Base-by-base conservation (phyloP, 2,329 filamentous ascomycete genomes). In the Stemphylium vesicarium region DNA sequence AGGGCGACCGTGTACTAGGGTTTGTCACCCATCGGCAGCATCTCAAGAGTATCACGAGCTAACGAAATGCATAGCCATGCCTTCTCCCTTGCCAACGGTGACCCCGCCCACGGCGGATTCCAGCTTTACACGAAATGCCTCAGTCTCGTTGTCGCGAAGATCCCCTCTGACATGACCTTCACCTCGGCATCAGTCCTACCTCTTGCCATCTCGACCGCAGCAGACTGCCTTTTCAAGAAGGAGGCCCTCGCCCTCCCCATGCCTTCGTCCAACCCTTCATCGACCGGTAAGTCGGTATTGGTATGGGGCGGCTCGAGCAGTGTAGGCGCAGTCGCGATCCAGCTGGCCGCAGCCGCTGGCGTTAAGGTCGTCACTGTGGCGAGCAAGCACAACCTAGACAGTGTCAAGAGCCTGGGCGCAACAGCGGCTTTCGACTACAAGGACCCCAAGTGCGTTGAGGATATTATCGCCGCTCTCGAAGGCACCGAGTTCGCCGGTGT, bases 241-340 rank as follows among this genome's bases (percentile, higher is more conserved):
- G 66, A 72, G 35, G 66, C 73, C 35, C 72, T 81, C 9, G 74
- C 68, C 8, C 71, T 81, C 4, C 71, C 76, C 0, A 63, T 72
- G 32, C 78, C 79, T 0, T 68, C 65, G 22, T 59, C 73, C 11
- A 65, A 63, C 40, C 56, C 71, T 7, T 63, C 71, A 20, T 68
- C 70, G 38, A 59, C 52, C 2, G 59, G 57, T 26, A 79, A 79
- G 64, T 74, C 73, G 4, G 65, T 80, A 11, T 60, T 84, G 4
- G 66, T 84, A 12, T 85, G 81, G 79, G 82, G 82, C n/a, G 84
- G 82, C 0, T 77, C 79, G 2, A 66, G 64, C 56, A 70, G 66
- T 31, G 67, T 81, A 12, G 69, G 81, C 18, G 77, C 79, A 24
- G 72, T 66, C 3, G 78, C 77, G 0, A 77, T 81, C 38, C 80